A percentile compares a stretch with the other conserved stretches of the same genome.
Evolutionary conservation across 164 flowering plant genomes (phyloP).

Genomic region (Tetrastigma voinierianum): DNA sequence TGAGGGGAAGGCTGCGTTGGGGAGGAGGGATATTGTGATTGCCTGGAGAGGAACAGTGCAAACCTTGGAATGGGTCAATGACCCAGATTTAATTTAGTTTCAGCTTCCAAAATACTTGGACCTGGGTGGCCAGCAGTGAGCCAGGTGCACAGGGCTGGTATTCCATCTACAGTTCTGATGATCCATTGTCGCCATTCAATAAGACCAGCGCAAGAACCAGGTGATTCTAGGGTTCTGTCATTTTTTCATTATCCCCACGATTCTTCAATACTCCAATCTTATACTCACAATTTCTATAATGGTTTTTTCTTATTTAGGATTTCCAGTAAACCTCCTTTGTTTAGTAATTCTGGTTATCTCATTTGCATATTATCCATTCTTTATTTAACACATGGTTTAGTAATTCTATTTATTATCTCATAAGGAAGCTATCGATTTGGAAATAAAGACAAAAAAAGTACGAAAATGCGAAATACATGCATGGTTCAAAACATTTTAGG

Average conservation of each 20-base stretch:
- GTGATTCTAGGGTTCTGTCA: slow-evolving; percentile 16
- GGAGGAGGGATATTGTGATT: slow-evolving; percentile 51
- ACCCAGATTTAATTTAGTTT: slow-evolving; percentile 35
- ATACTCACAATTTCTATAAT: too few relatives aligned
- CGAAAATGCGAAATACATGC: too few relatives aligned
- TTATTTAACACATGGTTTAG: too few relatives aligned
- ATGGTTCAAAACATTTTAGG: too few relatives aligned
- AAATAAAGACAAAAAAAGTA: too few relatives aligned
- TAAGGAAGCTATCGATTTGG: too few relatives aligned
- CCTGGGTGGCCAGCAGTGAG: slow-evolving; percentile 1
- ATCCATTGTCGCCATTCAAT: slow-evolving; percentile 36
- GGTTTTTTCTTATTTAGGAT: too few relatives aligned
- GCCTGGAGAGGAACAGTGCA: slow-evolving; percentile 50
- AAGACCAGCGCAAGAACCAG: slow-evolving; percentile 58
- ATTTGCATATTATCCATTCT: too few relatives aligned
- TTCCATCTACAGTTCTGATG: slow-evolving; percentile 51
- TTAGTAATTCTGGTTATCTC: too few relatives aligned
- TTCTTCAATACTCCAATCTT: too few relatives aligned
- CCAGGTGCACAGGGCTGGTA: slow-evolving; percentile 56
- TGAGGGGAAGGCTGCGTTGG: slow-evolving; percentile 29
- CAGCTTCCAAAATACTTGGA: slow-evolving; percentile 26
- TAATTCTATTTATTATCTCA: too few relatives aligned
- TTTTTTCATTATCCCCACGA: background rate
- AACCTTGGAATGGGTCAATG: slow-evolving; percentile 43
- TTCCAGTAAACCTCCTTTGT: too few relatives aligned